Evolutionary conservation across 1,284 basidiomycete species (phyloP), one percentile per base, ranked within the genome.

Genomic region (Microbotryum violaceum): DNA sequence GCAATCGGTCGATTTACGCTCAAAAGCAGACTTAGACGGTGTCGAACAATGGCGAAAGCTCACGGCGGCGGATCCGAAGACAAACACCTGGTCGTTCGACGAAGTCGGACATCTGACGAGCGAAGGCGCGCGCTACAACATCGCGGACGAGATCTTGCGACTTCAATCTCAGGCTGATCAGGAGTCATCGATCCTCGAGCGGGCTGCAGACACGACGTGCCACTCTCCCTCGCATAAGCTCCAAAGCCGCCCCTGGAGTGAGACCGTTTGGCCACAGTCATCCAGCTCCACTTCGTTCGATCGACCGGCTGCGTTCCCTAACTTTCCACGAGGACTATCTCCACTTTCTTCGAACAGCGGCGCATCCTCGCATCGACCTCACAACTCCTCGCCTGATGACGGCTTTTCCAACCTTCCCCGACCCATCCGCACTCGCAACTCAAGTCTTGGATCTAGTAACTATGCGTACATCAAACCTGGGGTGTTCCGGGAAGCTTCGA

Each of bases 101-200:
- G 27, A 42, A n/a, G 29, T 57, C 14, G 60, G 63, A 4, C 54
- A 42, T 47, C 57, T 65, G 48, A 21, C 61, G 56, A 53, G 60
- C 31, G 49, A 49, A 12, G 57, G 56, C 25, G 48, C 55, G 7
- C 33, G 25, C 25, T 62, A 65, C 60, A 45, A 29, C 6, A 64
- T 67, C 33, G 65, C 65, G 42, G 63, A 67, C 37, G 65, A 67
- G 58, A 67, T 67, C 45, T 59, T 63, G 23, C 54, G 57, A 29
- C 59, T 67, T 12, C 66, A 65, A 48, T 31, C 31, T 2, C 14
- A 50, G 53, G 51, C 9, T 18, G 27, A n/a, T 25, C 27, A 23
- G n/a, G 23, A 27, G n/a, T n/a, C 25, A 33, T n/a, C 9, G 20
- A 23, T 9, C 21, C 10, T 53, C 51, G 25, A 31, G n/a, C n/a